Base-by-base conservation (phyloP, 139 green algal species). In the Ettlia oleoabundans region DNA sequence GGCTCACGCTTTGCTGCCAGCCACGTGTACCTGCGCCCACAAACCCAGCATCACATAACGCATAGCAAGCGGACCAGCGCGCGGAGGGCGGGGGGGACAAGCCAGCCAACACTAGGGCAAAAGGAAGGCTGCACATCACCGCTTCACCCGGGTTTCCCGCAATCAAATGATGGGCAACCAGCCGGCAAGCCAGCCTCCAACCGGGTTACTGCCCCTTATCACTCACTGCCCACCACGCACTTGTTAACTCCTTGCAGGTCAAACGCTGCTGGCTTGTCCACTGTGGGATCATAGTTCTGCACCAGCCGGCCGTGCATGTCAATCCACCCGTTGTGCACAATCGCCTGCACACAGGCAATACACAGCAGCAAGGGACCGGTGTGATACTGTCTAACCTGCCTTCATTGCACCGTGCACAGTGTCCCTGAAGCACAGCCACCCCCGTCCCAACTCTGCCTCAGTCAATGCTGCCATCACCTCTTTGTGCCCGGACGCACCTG, bases 291-390 rank as follows among this genome's bases (percentile, higher is more conserved):
- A 33, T 80, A 80, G 15, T 69, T 51, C 6, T 3, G 6, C 53
- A 80, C 37, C 53, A 80, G 22, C 24, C 53, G 52, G 35, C 73
- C 73, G 24, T 68, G 52, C 35, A 69, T 8, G 35, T 80, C 72
- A 8, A 78, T 65, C 72, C 72, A 78, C n/a, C 72, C 51, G 51
- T 33, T 78, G 72, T 78, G 72, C 47, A 78, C 72, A 10, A 78
- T 52, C 21, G 72, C 72, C 73, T 80, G 73, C 53, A 30, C 0
- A 1, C 1, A 10, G 3, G 42, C 19, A 37, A 21, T 21, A 0
- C n/a, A n/a, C n/a, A n/a, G n/a, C n/a, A n/a, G n/a, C n/a, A n/a
- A n/a, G n/a, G n/a, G n/a, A n/a, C n/a, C n/a, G n/a, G n/a, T n/a
- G n/a, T n/a, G n/a, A n/a, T n/a, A n/a, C n/a, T n/a, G n/a, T n/a